These are phyloP conservation scores for Talaromyces trachyspermus DNA, from an alignment of 495 filamentous ascomycete species.

Conservation along the genomic window DNA sequence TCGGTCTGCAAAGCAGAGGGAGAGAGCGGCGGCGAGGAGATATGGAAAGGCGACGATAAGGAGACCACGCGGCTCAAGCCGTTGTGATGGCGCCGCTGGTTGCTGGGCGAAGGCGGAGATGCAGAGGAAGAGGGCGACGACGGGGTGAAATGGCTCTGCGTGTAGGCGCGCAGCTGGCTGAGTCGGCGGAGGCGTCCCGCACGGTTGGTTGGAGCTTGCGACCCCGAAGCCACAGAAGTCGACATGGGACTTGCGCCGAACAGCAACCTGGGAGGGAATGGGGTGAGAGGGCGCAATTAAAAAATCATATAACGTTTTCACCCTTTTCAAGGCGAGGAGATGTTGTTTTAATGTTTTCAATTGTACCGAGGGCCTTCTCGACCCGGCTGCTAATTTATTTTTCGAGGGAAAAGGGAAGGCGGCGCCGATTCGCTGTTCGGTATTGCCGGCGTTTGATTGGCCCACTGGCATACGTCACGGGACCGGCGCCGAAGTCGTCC, in stretches of 20 bases:
- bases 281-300: neutral
- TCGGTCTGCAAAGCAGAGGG: constrained; percentile 3
- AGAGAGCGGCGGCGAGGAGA: neutral
- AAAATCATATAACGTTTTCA: no score
- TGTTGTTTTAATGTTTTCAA: no score
- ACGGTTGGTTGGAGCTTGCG: constrained; percentile 3
- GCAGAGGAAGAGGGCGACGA: constrained; percentile 32
- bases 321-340: no score
- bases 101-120: constrained; percentile 23
- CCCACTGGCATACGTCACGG: no score
- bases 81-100: constrained; percentile 22
- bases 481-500: no score
- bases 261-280: neutral
- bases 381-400: no score
- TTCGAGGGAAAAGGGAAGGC: no score
- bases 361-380: no score
- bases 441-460: no score
- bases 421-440: no score
- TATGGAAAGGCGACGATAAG: constrained; percentile 5
- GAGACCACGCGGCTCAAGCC: constrained; percentile 19
- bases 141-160: constrained; percentile 54
- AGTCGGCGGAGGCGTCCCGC: constrained; percentile 61
- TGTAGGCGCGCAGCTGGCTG: constrained; percentile 67
- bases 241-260: constrained; percentile 1
- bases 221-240: constrained; percentile 3